Percentiles rank a stretch among this genome's conserved stretches.
Evolutionary conservation across 768 basidiomycete genomes (phyloP).

Genomic region (Boletus eberwhitei): DNA sequence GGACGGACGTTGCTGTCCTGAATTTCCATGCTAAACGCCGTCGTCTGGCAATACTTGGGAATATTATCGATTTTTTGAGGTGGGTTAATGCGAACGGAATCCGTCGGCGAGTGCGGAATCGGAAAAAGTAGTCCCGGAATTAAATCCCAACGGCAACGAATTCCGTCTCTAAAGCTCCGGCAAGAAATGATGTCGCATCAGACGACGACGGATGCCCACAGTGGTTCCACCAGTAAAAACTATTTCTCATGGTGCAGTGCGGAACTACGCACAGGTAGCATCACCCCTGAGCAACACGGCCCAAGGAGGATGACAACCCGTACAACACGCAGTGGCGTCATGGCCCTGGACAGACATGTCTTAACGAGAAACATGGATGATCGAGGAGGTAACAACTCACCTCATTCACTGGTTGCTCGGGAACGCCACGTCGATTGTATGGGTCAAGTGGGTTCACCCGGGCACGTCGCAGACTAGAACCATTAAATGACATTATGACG

Average conservation of each 20-base stretch:
- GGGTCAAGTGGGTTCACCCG: neutral
- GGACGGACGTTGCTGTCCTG: neutral
- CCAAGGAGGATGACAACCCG: constrained; percentile 2
- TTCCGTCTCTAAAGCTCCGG: neutral
- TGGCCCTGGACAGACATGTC: constrained; percentile 10
- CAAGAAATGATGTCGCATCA: neutral
- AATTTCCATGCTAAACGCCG: constrained; percentile 17
- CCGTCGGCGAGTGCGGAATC: neutral
- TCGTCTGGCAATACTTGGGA: constrained; percentile 3
- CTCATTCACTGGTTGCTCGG: constrained; percentile 12
- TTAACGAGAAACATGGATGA: constrained; percentile 9
- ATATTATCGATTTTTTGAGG: neutral
- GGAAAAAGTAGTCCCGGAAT: constrained; percentile 9
- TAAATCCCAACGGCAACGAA: neutral
- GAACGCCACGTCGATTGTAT: neutral
- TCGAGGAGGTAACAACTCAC: constrained; percentile 19
- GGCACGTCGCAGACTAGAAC: neutral
- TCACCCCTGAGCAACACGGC: constrained; percentile 21
- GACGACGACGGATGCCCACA: neutral
- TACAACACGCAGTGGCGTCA: constrained; percentile 25
- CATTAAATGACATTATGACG: neutral
- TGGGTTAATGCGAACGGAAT: constrained; percentile 9
- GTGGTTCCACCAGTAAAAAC: neutral
- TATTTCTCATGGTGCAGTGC: constrained; percentile 19
- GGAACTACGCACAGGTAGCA: constrained; percentile 18